Conservation (phyloP, 2,329 filamentous ascomycete species). For the Coniochaeta sp. region DNA sequence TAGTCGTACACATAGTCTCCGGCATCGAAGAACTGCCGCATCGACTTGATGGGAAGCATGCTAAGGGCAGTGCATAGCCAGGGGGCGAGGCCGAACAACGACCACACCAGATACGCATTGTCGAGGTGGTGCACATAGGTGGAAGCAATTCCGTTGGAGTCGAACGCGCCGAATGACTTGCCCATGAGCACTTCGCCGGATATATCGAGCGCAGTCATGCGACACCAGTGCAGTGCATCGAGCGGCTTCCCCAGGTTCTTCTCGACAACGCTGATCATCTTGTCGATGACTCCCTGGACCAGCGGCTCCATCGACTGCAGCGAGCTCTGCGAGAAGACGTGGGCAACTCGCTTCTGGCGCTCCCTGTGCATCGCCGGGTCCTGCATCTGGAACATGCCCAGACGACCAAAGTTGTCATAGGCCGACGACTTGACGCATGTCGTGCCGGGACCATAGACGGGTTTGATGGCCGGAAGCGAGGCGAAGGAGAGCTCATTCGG, state of each 20-base stretch:
- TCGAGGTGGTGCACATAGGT: conserved; percentile 11
- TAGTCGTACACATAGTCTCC: conserved; percentile 11
- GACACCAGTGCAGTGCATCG: conserved; percentile 11
- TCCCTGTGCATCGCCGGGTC: conserved; percentile 9
- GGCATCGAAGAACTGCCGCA: conserved; percentile 8
- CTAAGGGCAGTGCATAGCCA: conserved; percentile 3
- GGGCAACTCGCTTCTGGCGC: conserved; percentile 9
- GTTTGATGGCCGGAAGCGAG: neutral
- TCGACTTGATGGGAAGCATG: conserved; percentile 6
- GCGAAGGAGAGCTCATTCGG: conserved; percentile 1
- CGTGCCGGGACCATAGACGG: neutral
- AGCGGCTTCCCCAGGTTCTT: conserved; percentile 3
- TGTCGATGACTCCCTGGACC: conserved; percentile 5
- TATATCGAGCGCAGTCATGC: conserved; percentile 12
- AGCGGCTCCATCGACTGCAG: conserved; percentile 11
- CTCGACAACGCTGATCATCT: conserved; percentile 2
- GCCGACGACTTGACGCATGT: conserved; percentile 5
- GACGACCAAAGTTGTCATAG: conserved; percentile 5
- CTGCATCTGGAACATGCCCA: conserved; percentile 11
- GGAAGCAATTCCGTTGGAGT: conserved; percentile 6
- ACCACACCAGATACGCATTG: conserved; percentile 7
- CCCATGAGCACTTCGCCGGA: conserved; percentile 9
- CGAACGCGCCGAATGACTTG: conserved; percentile 9
- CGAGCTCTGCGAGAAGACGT: conserved; percentile 8
- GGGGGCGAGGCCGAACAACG: conserved; percentile 5